Conservation (phyloP, 768 basidiomycete species). For the Lentinula sp. region DNA sequence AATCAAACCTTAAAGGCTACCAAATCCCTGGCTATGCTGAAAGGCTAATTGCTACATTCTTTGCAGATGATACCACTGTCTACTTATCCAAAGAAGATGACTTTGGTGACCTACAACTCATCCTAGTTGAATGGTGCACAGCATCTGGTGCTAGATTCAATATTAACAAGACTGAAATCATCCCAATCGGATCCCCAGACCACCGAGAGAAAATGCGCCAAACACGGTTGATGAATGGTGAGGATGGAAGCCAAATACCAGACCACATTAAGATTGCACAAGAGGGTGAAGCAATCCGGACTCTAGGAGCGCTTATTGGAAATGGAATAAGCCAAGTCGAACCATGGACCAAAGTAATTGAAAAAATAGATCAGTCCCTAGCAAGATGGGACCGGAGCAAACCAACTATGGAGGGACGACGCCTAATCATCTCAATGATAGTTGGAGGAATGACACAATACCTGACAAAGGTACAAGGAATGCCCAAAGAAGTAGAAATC, state of each 20-base stretch:
- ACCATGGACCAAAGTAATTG: slow-evolving; percentile 20
- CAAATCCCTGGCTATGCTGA: too few species aligned
- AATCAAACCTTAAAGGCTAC: slow-evolving; percentile 24
- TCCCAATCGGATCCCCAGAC: slow-evolving; percentile 8
- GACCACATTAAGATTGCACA: slow-evolving; percentile 21
- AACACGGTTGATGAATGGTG: background rate
- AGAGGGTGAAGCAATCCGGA: slow-evolving; percentile 20
- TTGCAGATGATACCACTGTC: slow-evolving; percentile 35
- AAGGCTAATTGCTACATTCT: slow-evolving; percentile 22
- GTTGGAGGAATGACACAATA: slow-evolving; percentile 29
- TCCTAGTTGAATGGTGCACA: slow-evolving; percentile 33
- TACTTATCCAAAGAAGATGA: slow-evolving; percentile 24
- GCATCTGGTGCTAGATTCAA: slow-evolving; percentile 38
- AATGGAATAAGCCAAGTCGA: slow-evolving; percentile 16
- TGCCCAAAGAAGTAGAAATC: slow-evolving; percentile 16
- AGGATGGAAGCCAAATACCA: slow-evolving; percentile 10
- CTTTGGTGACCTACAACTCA: slow-evolving; percentile 9
- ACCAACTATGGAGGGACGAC: slow-evolving; percentile 22
- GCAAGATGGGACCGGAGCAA: slow-evolving; percentile 17
- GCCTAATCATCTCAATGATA: slow-evolving; percentile 18
- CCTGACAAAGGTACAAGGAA: slow-evolving; percentile 25
- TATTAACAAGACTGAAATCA: slow-evolving; percentile 28
- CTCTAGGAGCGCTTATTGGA: slow-evolving; percentile 22
- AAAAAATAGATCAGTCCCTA: slow-evolving; percentile 19
- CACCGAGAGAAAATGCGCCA: slow-evolving; percentile 4